These are phyloP conservation scores for Auricularia auricula-judae DNA, from an alignment of 768 basidiomycete genomes.

Conservation along the genomic window DNA sequence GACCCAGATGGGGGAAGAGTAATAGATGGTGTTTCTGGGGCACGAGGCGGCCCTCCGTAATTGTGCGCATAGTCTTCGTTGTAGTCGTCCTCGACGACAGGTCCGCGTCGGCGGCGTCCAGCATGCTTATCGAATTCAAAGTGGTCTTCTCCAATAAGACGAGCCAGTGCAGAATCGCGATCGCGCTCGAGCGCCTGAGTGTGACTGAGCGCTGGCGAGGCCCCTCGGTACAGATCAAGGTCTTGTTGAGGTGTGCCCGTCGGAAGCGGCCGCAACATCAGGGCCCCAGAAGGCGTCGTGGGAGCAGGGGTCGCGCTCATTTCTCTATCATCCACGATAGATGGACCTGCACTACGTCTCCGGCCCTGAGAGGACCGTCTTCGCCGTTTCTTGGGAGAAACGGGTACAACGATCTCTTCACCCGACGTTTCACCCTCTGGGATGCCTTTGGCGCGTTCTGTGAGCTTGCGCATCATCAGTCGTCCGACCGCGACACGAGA, in stretches of 20 bases:
- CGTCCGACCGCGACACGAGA: conserved; percentile 65
- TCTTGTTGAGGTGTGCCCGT: not conserved
- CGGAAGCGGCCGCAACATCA: not conserved
- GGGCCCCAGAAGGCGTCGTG: not conserved
- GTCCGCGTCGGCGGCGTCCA: not conserved
- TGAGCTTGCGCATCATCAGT: conserved; percentile 36
- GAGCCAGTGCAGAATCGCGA: not conserved
- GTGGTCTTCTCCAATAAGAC: not conserved
- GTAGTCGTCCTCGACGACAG: not conserved
- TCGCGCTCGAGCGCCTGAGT: not conserved
- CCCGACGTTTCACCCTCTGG: conserved; percentile 41
- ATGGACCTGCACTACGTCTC: not conserved
- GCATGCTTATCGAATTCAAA: not conserved
- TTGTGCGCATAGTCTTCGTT: not conserved
- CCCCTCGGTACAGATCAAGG: not conserved
- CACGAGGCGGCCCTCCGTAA: not conserved
- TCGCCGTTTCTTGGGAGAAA: not conserved
- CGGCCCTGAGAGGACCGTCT: not conserved
- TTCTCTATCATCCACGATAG: not conserved
- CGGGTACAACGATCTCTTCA: conserved; percentile 30
- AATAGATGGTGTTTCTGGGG: not conserved
- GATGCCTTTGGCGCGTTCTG: conserved; percentile 39
- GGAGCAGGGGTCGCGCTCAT: not conserved
- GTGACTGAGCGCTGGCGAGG: not conserved
- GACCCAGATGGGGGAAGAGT: conserved; percentile 5